Evolutionary conservation across 1,284 basidiomycete genomes (phyloP).

Genomic region (Melanopsichium pennsylvanicum): DNA sequence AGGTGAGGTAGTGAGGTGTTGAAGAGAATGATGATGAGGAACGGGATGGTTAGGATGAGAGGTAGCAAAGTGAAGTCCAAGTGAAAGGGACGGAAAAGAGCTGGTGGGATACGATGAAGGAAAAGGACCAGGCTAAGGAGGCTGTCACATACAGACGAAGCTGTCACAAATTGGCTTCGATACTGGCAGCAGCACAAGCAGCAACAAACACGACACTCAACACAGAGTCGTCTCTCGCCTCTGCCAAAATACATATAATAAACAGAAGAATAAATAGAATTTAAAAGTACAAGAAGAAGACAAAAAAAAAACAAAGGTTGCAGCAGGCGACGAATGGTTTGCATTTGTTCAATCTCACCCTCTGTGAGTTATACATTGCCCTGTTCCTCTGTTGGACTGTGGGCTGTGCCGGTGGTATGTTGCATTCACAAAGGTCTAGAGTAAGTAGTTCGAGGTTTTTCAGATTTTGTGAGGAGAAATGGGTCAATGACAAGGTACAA

Average conservation of each 20-base stretch:
- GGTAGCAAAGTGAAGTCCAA: constrained; percentile 1
- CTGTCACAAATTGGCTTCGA: too few species aligned
- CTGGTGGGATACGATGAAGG: constrained; percentile 1
- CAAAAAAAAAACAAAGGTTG: neutral
- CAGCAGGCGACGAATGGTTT: neutral
- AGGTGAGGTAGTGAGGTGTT: neutral
- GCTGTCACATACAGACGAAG: constrained; percentile 1
- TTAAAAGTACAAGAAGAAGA: neutral
- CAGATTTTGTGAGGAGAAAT: too few species aligned
- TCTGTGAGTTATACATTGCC: too few species aligned
- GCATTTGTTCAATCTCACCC: too few species aligned
- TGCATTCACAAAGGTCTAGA: too few species aligned
- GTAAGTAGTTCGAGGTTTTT: too few species aligned
- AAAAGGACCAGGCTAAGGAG: neutral
- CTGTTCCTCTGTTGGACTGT: too few species aligned
- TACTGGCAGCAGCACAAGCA: neutral
- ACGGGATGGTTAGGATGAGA: constrained; percentile 1
- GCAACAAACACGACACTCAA: too few species aligned
- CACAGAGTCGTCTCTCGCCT: too few species aligned
- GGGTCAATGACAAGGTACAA: too few species aligned
- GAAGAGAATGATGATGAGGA: constrained; percentile 4
- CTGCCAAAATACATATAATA: too few species aligned
- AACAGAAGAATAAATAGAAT: neutral
- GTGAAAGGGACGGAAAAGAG: constrained; percentile 2
- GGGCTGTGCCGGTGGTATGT: too few species aligned